A percentile compares a stretch with the other conserved stretches of the same genome.
phyloP scores from a whole-genome alignment of 2,329 filamentous ascomycete species.

The Raffaelea albimanens region DNA sequence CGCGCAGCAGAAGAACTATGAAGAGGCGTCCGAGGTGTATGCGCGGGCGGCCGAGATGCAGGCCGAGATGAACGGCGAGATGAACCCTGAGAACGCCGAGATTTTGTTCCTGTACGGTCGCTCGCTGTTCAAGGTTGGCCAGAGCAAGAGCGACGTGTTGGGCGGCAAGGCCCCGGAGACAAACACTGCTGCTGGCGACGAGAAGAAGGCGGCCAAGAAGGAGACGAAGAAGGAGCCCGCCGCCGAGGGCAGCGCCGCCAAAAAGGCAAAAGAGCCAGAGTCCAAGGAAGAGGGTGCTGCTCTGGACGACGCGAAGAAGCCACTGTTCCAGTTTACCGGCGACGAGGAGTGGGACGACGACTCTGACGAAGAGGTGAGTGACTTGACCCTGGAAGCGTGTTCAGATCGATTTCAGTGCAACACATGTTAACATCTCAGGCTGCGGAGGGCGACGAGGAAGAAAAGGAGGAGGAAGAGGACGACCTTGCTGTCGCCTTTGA shows the following conservation, averaged over 20 bases:
- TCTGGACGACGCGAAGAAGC: conserved; percentile 48
- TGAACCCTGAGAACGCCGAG: conserved; percentile 83
- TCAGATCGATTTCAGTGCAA: not conserved
- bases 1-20: conserved; percentile 72
- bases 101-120: conserved; percentile 91
- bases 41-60: conserved; percentile 84
- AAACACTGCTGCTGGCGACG: conserved; percentile 29
- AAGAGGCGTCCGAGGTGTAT: conserved; percentile 77
- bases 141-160: conserved; percentile 88
- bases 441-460: conserved; percentile 21
- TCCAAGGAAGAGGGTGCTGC: conserved; percentile 17
- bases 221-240: conserved; percentile 14
- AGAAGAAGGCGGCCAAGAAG: conserved; percentile 25
- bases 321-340: conserved; percentile 84
- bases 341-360: conserved; percentile 81
- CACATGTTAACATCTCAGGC: not conserved
- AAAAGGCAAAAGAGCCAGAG: not conserved
- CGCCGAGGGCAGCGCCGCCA: conserved; percentile 24
- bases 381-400: not conserved
- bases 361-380: conserved; percentile 57
- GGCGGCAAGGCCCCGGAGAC: conserved; percentile 65
- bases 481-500: conserved; percentile 74
- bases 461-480: conserved; percentile 49
- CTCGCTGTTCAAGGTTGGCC: conserved; percentile 85
- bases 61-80: conserved; percentile 84